These are phyloP conservation scores for Tetrahymena borealis DNA, from an alignment of 73 alveolate genomes.

Conservation along the genomic window DNA sequence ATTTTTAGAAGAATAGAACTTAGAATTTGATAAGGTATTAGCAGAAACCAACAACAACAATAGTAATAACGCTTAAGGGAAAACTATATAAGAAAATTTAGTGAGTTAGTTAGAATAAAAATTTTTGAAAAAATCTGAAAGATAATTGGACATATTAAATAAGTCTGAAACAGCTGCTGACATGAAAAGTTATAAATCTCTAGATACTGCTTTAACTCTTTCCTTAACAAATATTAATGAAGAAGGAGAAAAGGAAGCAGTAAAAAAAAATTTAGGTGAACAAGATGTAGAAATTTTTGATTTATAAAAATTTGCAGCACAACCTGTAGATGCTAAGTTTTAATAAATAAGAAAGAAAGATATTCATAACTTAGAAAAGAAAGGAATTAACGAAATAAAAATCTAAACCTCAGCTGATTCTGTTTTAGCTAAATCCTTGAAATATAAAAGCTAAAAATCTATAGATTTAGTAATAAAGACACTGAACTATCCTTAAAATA, in stretches of 20 bases:
- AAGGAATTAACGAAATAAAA: background rate
- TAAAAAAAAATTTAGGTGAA: background rate
- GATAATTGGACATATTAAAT: background rate
- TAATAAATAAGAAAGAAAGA: background rate
- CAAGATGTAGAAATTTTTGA: background rate
- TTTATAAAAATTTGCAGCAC: background rate
- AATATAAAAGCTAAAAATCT: background rate
- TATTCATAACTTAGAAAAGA: background rate
- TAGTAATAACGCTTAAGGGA: background rate
- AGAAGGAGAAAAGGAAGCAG: background rate
- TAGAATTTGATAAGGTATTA: background rate
- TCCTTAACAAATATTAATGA: background rate
- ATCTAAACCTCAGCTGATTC: background rate
- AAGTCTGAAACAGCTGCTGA: background rate
- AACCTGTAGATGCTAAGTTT: background rate
- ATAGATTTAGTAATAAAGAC: background rate
- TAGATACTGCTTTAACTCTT: background rate
- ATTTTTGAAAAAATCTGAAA: background rate
- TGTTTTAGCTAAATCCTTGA: background rate
- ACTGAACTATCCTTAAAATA: background rate
- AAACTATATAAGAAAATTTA: background rate
- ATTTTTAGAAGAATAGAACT: background rate
- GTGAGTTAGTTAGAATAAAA: background rate
- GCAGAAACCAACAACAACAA: background rate
- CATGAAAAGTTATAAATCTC: background rate